These are phyloP conservation scores for Posidonia oceanica DNA, from an alignment of 116 monocot species.

Conservation along the genomic window DNA sequence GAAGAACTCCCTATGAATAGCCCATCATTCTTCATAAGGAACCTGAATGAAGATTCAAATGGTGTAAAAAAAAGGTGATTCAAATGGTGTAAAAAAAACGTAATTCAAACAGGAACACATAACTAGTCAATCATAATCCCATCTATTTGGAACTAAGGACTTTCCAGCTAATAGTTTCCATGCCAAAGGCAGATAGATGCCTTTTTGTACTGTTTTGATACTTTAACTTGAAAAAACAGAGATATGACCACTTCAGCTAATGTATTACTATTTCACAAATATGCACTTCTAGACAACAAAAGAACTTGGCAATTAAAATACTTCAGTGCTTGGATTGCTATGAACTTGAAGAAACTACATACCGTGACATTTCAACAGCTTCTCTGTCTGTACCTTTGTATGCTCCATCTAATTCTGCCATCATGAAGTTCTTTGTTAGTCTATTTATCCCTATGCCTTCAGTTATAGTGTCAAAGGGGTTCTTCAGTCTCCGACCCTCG, in stretches of 20 bases:
- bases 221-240: too few relatives aligned
- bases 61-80: background rate
- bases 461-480: conserved; percentile 92
- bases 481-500: conserved; percentile 86
- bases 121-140: too few relatives aligned
- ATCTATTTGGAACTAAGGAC: too few relatives aligned
- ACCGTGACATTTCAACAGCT: conserved; percentile 97
- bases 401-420: conserved; percentile 91
- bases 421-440: conserved; percentile 78
- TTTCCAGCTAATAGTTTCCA: too few relatives aligned
- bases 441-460: conserved; percentile 98
- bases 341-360: background rate
- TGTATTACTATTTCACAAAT: too few relatives aligned
- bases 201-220: too few relatives aligned
- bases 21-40: conserved; percentile 79
- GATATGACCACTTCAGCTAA: too few relatives aligned
- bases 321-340: too few relatives aligned
- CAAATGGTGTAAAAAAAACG: background rate
- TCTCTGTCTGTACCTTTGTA: conserved; percentile 76
- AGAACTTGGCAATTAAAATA: too few relatives aligned
- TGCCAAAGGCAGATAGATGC: too few relatives aligned
- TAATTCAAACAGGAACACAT: background rate
- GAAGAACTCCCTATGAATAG: conserved; percentile 89
- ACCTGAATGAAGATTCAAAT: conserved; percentile 28
- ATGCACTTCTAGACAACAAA: too few relatives aligned